Conservation (phyloP, 208 protist genomes). For the Trypanosoma platydactyli region DNA sequence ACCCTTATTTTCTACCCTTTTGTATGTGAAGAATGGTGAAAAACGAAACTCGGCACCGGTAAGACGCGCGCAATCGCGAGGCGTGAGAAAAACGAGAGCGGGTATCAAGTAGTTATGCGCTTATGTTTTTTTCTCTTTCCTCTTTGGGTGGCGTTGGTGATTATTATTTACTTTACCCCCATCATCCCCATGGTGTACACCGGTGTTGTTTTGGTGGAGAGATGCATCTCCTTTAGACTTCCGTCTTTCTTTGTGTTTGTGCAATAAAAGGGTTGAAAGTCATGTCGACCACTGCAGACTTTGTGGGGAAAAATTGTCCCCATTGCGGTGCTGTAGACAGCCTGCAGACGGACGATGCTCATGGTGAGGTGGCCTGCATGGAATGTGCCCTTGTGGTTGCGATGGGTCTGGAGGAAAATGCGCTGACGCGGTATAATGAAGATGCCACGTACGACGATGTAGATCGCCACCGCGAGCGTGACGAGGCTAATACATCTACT, state of each 20-base stretch:
- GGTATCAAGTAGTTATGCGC: background rate
- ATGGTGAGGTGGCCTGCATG: slow-evolving; percentile 80
- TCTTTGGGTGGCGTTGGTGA: background rate
- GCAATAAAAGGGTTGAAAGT: background rate
- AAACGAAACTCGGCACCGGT: too few species aligned
- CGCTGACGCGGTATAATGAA: slow-evolving; percentile 62
- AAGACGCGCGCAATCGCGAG: too few species aligned
- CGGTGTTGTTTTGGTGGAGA: background rate
- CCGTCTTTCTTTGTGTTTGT: background rate
- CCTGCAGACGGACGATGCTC: slow-evolving; percentile 67
- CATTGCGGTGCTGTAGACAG: slow-evolving; percentile 73
- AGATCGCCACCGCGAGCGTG: slow-evolving; percentile 39
- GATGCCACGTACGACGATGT: slow-evolving; percentile 70
- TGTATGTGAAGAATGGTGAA: too few species aligned
- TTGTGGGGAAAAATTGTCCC: slow-evolving; percentile 72
- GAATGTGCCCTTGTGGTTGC: slow-evolving; percentile 74
- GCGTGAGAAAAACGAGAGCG: too few species aligned
- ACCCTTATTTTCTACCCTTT: background rate
- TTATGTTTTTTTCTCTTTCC: background rate
- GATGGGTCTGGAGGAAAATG: slow-evolving; percentile 80
- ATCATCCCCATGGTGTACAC: background rate
- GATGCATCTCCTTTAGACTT: background rate
- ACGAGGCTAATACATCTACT: slow-evolving; percentile 13
- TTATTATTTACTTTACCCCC: background rate
- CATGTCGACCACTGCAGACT: slow-evolving; percentile 72